Evolutionary conservation across 225 moss, liverwort and hornwort genomes (phyloP), one percentile per base, ranked within the genome.

Genomic region (Physcomitrellopsis africana): DNA sequence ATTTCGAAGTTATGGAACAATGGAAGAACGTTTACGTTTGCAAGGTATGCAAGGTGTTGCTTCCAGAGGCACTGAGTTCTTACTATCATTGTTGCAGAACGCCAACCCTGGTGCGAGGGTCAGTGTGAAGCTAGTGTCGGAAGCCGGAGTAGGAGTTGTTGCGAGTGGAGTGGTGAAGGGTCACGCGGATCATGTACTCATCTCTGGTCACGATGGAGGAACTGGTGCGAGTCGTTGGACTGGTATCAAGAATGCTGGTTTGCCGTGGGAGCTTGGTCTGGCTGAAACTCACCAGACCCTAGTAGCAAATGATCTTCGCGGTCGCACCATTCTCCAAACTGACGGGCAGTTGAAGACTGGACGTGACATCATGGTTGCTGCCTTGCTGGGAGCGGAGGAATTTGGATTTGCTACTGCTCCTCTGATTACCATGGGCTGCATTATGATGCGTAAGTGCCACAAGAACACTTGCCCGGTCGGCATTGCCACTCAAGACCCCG

Each of bases 381-480:
- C 90, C 2, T 75, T 91, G 19, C 73, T 88, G 1, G 90, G 90
- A 26, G 90, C 90, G 0, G 90, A 91, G 41, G 90, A 91, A 52
- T 88, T 86, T 24, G 90, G 88, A 22, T 91, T 91, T 41, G 76
- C 85, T 7, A 91, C 90, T 4, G 90, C 90, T 46, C 90, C 90
- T 24, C 75, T 91, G 29, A 91, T 91, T 13, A 91, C 88, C 45
- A 77, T 91, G 24, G 90, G 90, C 16, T 87, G 90, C 76, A 88
- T 91, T 42, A 91, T 91, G 90, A 88, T 91, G 88, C 83, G 90
- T 13, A 91, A 88, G 60, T 91, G 90, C 29, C 90, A 91, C 68
- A 76, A 87, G 65, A 91, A 88, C 65, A 91, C 90, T 22, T 91
- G 90, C 49, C 90, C 90, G 1, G 90, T 91, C 3, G 90, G 90